Conservation (phyloP, 192 early-diverging fungal species). For the Podila verticillata region DNA sequence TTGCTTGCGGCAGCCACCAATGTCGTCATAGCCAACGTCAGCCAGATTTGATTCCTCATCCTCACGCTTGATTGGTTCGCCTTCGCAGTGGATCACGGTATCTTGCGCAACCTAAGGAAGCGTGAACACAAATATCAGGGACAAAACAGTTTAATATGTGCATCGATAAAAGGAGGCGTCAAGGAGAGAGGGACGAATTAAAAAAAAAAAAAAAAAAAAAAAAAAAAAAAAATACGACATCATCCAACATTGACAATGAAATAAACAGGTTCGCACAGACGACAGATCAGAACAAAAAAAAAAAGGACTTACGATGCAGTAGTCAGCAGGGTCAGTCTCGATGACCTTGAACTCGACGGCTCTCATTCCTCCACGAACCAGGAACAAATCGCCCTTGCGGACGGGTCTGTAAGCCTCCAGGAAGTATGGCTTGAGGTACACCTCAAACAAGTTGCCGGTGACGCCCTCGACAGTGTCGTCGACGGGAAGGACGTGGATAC, state of each 20-base stretch:
- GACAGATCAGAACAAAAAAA: slow-evolving; percentile 7
- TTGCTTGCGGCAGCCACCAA: slow-evolving; percentile 98
- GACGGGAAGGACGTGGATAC: slow-evolving; percentile 96
- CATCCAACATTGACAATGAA: too few species aligned
- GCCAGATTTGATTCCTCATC: slow-evolving; percentile 95
- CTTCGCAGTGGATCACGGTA: slow-evolving; percentile 98
- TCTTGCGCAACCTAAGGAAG: slow-evolving; percentile 87
- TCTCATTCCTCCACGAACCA: slow-evolving; percentile 96
- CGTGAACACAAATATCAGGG: background rate
- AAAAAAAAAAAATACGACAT: too few species aligned
- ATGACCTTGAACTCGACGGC: slow-evolving; percentile 99
- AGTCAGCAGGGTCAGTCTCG: slow-evolving; percentile 93
- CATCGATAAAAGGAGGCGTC: background rate
- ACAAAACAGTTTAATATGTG: background rate
- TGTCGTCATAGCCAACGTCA: slow-evolving; percentile 98
- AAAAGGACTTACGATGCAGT: slow-evolving; percentile 85
- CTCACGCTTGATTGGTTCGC: slow-evolving; percentile 98
- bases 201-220: too few species aligned
- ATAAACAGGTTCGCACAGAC: background rate
- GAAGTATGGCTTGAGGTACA: slow-evolving; percentile 99
- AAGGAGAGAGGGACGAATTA: too few species aligned
- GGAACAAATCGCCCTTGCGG: slow-evolving; percentile 92
- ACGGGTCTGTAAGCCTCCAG: slow-evolving; percentile 97
- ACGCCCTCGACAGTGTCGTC: slow-evolving; percentile 99
- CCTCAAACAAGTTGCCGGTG: slow-evolving; percentile 97